Conservation (phyloP, 2,329 filamentous ascomycete species). For the Colletotrichum spinosum region DNA sequence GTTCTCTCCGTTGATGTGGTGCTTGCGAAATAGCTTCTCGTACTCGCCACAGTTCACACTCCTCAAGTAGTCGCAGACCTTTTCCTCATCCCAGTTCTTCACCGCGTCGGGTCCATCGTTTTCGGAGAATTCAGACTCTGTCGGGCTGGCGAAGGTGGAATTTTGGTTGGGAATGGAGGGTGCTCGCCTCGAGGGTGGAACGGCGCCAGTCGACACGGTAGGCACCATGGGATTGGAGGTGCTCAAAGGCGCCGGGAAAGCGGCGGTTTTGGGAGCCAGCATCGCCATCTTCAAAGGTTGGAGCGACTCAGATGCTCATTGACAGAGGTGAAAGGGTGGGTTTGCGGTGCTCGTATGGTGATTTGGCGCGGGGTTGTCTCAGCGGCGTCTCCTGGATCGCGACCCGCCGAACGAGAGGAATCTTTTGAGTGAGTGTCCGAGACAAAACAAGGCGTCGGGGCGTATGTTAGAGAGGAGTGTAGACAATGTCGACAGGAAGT, state of each 20-base stretch:
- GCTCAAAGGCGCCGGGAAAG: conserved; percentile 68
- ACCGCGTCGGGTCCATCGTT: conserved; percentile 80
- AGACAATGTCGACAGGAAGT: background rate
- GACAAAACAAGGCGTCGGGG: conserved; percentile 21
- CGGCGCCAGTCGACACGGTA: conserved; percentile 60
- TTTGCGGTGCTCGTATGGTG: background rate
- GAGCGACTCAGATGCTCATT: conserved; percentile 7
- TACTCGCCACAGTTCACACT: conserved; percentile 96
- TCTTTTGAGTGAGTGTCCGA: conserved; percentile 29
- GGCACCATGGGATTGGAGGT: conserved; percentile 58
- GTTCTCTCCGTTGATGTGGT: conserved; percentile 98
- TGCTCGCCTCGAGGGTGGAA: conserved; percentile 64
- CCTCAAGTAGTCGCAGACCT: conserved; percentile 89
- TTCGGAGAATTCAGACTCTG: conserved; percentile 93
- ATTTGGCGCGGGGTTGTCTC: conserved; percentile 33
- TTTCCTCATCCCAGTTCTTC: conserved; percentile 91
- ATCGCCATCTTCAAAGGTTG: conserved; percentile 71
- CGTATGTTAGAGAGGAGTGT: background rate
- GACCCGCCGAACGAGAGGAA: conserved; percentile 27
- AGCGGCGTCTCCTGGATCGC: conserved; percentile 38
- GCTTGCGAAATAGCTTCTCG: conserved; percentile 87
- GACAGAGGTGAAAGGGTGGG: conserved; percentile 4
- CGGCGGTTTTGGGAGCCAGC: conserved; percentile 78
- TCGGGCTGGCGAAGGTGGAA: conserved; percentile 81
- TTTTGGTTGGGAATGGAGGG: conserved; percentile 61